These are phyloP conservation scores for Cynanchum wilfordii DNA, from an alignment of 257 asterid species.

Conservation along the genomic window DNA sequence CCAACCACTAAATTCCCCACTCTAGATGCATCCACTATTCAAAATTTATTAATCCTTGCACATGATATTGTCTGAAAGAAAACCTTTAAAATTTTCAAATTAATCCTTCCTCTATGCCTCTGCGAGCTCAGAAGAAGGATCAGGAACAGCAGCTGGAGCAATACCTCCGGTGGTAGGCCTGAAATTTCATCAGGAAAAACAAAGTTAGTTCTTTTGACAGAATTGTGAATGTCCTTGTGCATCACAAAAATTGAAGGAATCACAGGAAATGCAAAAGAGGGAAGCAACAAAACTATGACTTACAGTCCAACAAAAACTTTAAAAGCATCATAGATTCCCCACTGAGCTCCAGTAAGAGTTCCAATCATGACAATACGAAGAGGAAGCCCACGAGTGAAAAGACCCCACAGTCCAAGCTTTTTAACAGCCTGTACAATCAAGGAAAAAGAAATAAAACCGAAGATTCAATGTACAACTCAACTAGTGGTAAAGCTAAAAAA, in stretches of 20 bases:
- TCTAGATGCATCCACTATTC: slow-evolving; percentile 20
- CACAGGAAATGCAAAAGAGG: neutral
- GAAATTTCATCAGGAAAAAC: slow-evolving; percentile 15
- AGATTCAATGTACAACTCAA: neutral
- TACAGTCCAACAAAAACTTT: slow-evolving; percentile 91
- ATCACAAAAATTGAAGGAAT: neutral
- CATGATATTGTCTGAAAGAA: slow-evolving; percentile 13
- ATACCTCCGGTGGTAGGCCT: slow-evolving; percentile 91
- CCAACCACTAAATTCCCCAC: neutral
- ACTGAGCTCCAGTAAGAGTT: slow-evolving; percentile 96
- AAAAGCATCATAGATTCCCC: slow-evolving; percentile 96
- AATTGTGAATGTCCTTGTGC: neutral
- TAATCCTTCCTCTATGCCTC: slow-evolving; percentile 34
- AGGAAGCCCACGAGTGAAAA: slow-evolving; percentile 87
- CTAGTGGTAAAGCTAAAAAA: slow-evolving; percentile 2
- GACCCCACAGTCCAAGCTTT: slow-evolving; percentile 69
- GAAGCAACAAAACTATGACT: slow-evolving; percentile 24
- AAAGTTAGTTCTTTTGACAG: slow-evolving; percentile 7
- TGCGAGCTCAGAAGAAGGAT: slow-evolving; percentile 35
- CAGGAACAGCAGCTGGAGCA: slow-evolving; percentile 34
- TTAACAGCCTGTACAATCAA: slow-evolving; percentile 55
- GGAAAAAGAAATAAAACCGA: neutral
- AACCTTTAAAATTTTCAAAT: slow-evolving; percentile 8
- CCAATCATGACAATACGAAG: slow-evolving; percentile 96
- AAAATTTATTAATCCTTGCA: slow-evolving; percentile 33